Conservation (phyloP, 352 stramenopile genomes). For the Pythium catenulatum region DNA sequence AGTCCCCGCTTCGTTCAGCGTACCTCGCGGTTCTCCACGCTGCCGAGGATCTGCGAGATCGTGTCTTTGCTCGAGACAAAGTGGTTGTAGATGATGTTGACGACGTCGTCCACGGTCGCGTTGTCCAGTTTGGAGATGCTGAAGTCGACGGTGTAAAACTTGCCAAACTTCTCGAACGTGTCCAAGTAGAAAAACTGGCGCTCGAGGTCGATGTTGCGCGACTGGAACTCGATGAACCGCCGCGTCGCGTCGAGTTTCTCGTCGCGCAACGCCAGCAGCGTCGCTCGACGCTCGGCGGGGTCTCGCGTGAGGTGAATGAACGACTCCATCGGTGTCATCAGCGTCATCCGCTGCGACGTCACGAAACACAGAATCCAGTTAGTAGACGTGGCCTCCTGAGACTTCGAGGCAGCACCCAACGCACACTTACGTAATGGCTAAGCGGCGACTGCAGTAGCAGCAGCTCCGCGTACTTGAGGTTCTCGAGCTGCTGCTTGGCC, state of each 20-base stretch:
- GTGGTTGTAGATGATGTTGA: slow-evolving; percentile 76
- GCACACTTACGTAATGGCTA: slow-evolving; percentile 75
- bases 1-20: not conserved
- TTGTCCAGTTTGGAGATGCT: slow-evolving; percentile 73
- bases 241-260: slow-evolving; percentile 70
- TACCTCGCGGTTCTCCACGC: slow-evolving; percentile 77
- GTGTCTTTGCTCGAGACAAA: slow-evolving; percentile 75
- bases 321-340: slow-evolving; percentile 86
- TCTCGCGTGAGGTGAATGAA: slow-evolving; percentile 75
- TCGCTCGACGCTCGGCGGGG: slow-evolving; percentile 63
- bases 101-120: slow-evolving; percentile 71
- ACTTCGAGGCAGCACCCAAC: not conserved
- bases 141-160: slow-evolving; percentile 85
- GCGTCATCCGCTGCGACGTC: slow-evolving; percentile 67
- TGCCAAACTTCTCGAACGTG: slow-evolving; percentile 82
- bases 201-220: slow-evolving; percentile 72
- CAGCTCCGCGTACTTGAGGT: slow-evolving; percentile 65
- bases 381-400: not conserved
- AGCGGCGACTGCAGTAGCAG: slow-evolving; percentile 71
- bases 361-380: not conserved
- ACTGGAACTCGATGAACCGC: slow-evolving; percentile 72
- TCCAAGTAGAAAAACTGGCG: slow-evolving; percentile 83
- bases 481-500: slow-evolving; percentile 69
- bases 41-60: slow-evolving; percentile 75
- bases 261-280: slow-evolving; percentile 72